Percentiles rank a stretch among this genome's conserved stretches.
These are phyloP conservation scores for Acanthamoeba rhysodes DNA, from an alignment of 208 protist genomes.

Conservation along the genomic window DNA sequence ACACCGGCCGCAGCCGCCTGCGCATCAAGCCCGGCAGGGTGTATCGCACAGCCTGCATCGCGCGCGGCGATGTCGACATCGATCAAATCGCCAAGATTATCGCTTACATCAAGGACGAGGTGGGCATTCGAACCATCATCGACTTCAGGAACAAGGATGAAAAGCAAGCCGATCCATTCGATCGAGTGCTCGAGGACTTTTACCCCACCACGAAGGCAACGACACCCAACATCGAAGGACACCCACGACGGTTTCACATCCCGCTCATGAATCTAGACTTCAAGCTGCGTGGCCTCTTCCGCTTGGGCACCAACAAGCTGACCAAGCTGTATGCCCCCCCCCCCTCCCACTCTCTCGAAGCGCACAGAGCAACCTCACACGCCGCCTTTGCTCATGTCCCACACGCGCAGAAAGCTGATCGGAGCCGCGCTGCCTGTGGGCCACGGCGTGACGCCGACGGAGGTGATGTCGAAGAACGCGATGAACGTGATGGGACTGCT, in stretches of 20 bases:
- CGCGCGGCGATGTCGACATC: constrained; percentile 28
- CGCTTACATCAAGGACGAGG: constrained; percentile 41
- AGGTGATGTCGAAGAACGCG: constrained; percentile 29
- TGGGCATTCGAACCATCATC: constrained; percentile 70
- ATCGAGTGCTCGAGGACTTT: constrained; percentile 46
- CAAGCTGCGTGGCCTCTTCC: constrained; percentile 59
- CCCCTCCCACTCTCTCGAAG: too few species aligned
- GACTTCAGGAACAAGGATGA: constrained; percentile 70
- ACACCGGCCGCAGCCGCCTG: constrained; percentile 3
- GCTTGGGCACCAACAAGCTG: constrained; percentile 11
- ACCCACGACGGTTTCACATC: constrained; percentile 25
- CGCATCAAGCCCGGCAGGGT: neutral
- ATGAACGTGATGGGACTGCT: constrained; percentile 74
- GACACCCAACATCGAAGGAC: neutral
- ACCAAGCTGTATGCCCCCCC: constrained; percentile 59
- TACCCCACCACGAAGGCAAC: constrained; percentile 8
- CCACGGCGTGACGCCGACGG: neutral
- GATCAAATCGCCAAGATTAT: constrained; percentile 49
- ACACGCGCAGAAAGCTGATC: neutral
- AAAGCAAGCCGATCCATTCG: constrained; percentile 65
- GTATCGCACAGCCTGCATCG: constrained; percentile 42
- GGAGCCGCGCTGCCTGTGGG: neutral
- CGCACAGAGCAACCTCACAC: neutral
- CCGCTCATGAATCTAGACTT: constrained; percentile 69
- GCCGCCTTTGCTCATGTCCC: neutral